Percentiles rank a stretch among this genome's conserved stretches.
Evolutionary conservation across 805 yeast genomes (phyloP).

Genomic region (Spathaspora girioi): DNA sequence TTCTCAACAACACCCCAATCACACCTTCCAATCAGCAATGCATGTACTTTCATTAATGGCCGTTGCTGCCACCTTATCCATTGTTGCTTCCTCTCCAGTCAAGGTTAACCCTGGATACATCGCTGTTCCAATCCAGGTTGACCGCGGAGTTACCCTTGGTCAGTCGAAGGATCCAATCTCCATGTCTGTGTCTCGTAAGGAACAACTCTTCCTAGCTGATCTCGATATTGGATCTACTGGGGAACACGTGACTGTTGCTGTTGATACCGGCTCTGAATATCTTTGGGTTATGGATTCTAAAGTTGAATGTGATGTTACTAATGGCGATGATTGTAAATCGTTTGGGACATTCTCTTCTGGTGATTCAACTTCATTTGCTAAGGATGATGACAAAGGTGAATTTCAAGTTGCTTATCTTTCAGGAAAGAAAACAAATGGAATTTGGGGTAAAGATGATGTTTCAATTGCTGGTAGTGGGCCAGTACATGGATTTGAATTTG

Average conservation of each 20-base stretch:
- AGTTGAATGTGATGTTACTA: constrained; percentile 7
- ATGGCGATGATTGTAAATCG: constrained; percentile 30
- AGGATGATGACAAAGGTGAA: constrained; percentile 33
- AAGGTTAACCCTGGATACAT: neutral
- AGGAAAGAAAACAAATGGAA: constrained; percentile 43
- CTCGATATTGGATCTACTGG: constrained; percentile 25
- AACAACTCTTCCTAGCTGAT: constrained; percentile 8
- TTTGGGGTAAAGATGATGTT: constrained; percentile 64
- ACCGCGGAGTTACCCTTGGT: neutral
- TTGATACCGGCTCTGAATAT: constrained; percentile 42
- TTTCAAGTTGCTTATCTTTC: constrained; percentile 49
- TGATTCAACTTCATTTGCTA: constrained; percentile 33
- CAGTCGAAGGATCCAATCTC: neutral
- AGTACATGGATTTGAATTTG: constrained; percentile 57
- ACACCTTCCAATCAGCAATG: neutral
- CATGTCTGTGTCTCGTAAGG: neutral
- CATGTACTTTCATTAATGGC: neutral
- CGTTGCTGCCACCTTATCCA: neutral
- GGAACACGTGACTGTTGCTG: constrained; percentile 25
- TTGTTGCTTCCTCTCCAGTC: neutral
- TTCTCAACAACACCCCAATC: neutral
- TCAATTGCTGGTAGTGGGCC: constrained; percentile 42
- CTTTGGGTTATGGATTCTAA: constrained; percentile 32
- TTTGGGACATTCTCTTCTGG: constrained; percentile 48
- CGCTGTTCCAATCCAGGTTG: neutral